A percentile compares a stretch with the other conserved stretches of the same genome.
phyloP scores from a whole-genome alignment of 208 protist species.

The Leishmania braziliensis region DNA sequence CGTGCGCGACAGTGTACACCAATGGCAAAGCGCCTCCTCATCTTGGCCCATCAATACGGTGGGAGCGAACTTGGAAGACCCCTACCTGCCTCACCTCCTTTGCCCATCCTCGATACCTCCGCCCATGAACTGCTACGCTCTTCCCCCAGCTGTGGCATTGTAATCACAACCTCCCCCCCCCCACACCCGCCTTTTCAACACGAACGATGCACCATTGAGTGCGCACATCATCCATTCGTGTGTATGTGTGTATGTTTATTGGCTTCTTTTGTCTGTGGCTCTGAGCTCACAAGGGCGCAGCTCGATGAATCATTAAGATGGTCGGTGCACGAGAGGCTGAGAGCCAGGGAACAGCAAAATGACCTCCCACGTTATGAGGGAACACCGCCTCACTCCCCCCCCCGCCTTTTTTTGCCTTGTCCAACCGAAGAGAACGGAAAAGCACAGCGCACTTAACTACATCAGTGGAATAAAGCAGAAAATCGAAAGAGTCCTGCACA shows the following conservation, averaged over 20 bases:
- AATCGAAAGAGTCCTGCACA: too few species aligned
- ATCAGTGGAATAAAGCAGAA: too few species aligned
- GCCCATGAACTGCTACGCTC: background rate
- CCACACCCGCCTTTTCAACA: too few species aligned
- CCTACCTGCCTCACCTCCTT: background rate
- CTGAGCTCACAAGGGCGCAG: background rate
- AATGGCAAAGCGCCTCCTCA: background rate
- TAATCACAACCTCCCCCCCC: background rate
- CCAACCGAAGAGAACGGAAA: too few species aligned
- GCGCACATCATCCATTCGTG: background rate
- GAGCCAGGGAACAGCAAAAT: too few species aligned
- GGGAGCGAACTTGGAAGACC: background rate
- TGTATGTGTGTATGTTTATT: background rate
- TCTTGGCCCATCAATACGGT: background rate
- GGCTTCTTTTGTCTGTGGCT: background rate
- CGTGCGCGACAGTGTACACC: background rate
- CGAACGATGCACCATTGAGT: background rate
- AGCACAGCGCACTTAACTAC: too few species aligned
- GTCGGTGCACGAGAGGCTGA: background rate
- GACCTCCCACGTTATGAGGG: background rate
- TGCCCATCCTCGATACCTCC: background rate
- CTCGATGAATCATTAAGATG: background rate
- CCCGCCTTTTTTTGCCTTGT: too few species aligned
- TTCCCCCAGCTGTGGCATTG: background rate
- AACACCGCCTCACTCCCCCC: background rate